Evolutionary conservation across 352 stramenopile genomes (phyloP).

Genomic region (Pythium vanterpoolii): DNA sequence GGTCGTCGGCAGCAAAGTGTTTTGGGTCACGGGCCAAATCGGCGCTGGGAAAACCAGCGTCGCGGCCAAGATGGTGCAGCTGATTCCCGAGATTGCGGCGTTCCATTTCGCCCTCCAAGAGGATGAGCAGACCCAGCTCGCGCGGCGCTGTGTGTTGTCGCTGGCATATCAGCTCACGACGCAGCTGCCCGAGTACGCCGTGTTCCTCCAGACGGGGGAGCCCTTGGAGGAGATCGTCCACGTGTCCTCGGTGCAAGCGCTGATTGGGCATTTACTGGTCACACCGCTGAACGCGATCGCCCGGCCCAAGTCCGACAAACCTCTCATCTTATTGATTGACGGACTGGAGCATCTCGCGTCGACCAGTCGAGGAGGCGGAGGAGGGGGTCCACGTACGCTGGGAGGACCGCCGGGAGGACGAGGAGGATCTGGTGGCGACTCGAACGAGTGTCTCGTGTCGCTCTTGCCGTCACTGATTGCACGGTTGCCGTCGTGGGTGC

Average conservation of each 20-base stretch:
- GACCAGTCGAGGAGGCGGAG: background rate
- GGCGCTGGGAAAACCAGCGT: constrained; percentile 64
- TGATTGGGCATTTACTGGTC: constrained; percentile 53
- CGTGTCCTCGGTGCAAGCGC: constrained; percentile 55
- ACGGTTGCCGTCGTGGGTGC: constrained; percentile 62
- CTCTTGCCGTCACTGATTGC: constrained; percentile 45
- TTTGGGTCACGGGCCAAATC: constrained; percentile 73
- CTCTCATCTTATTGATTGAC: constrained; percentile 61
- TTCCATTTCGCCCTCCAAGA: constrained; percentile 75
- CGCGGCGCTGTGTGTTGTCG: constrained; percentile 60
- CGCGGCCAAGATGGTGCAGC: constrained; percentile 63
- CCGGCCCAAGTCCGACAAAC: constrained; percentile 40
- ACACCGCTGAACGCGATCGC: constrained; percentile 67
- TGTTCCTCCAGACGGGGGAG: constrained; percentile 63
- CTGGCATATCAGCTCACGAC: constrained; percentile 74
- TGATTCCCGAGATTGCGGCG: constrained; percentile 60
- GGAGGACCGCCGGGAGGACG: constrained; percentile 12
- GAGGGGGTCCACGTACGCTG: constrained; percentile 2
- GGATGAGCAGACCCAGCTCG: constrained; percentile 72
- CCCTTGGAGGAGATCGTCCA: constrained; percentile 72
- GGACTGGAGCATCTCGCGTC: constrained; percentile 53
- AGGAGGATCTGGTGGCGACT: background rate
- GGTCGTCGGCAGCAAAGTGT: constrained; percentile 30
- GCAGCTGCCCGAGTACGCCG: constrained; percentile 62
- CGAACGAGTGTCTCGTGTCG: constrained; percentile 59